A percentile compares a stretch with the other conserved stretches of the same genome.
Evolutionary conservation across 1,284 basidiomycete species (phyloP).

Genomic region (Ganoderma sp.): DNA sequence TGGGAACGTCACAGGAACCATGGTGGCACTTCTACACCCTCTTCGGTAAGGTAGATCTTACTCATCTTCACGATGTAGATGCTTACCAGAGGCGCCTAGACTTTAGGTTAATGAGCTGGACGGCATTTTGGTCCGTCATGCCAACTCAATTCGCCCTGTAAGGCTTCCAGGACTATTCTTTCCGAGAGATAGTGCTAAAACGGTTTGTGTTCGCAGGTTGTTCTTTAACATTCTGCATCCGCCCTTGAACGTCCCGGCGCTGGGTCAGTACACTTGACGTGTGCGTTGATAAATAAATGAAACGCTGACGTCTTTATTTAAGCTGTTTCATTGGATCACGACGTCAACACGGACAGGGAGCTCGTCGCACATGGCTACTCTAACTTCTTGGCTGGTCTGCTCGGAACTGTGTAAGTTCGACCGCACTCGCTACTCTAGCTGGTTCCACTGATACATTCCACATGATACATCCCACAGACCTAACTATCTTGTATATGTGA

Average conservation of each 20-base stretch:
- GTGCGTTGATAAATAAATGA: neutral
- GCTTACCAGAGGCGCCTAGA: constrained; percentile 49
- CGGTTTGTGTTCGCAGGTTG: constrained; percentile 48
- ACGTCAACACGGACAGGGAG: constrained; percentile 93
- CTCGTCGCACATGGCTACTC: constrained; percentile 93
- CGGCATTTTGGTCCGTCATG: constrained; percentile 74
- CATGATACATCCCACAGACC: constrained; percentile 55
- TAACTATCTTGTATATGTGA: constrained; percentile 89
- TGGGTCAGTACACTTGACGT: constrained; percentile 56
- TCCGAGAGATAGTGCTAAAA: neutral
- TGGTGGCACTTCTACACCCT: constrained; percentile 88
- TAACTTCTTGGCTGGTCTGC: constrained; percentile 81
- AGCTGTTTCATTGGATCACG: constrained; percentile 91
- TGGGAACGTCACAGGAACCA: constrained; percentile 62
- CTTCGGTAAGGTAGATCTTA: constrained; percentile 54
- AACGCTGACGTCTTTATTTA: neutral
- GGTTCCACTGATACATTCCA: constrained; percentile 3
- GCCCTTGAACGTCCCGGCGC: constrained; percentile 90
- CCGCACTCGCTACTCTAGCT: neutral
- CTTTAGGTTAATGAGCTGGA: constrained; percentile 64
- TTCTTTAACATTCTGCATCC: constrained; percentile 97
- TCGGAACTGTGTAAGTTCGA: constrained; percentile 77
- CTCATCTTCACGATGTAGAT: neutral
- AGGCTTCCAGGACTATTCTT: neutral
- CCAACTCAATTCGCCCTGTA: constrained; percentile 83